phyloP scores from a whole-genome alignment of 768 basidiomycete species.

The Daedalea quercina region DNA sequence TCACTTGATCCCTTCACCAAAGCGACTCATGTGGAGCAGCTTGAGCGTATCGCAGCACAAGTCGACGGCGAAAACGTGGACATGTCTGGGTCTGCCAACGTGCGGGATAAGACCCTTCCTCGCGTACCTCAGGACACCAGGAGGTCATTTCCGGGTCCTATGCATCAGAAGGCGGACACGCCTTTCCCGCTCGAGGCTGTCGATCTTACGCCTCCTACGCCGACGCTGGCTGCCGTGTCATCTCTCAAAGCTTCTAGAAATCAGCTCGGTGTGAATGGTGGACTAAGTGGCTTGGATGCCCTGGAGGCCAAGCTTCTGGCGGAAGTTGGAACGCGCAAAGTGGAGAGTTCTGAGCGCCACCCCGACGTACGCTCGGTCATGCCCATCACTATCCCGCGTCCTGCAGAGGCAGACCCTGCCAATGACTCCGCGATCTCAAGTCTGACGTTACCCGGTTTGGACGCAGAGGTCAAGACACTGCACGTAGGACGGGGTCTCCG shows the following conservation, averaged over 20 bases:
- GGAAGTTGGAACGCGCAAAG: conserved; percentile 64
- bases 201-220: conserved; percentile 19
- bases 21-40: conserved; percentile 47
- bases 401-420: conserved; percentile 17
- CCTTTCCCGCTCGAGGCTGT: conserved; percentile 21
- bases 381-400: conserved; percentile 32
- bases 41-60: conserved; percentile 70
- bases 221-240: conserved; percentile 24
- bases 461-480: conserved; percentile 16
- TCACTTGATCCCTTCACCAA: conserved; percentile 33
- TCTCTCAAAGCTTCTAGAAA: conserved; percentile 21
- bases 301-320: conserved; percentile 61
- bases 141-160: conserved; percentile 10
- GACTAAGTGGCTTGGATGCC: conserved; percentile 57
- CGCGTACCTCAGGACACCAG: conserved; percentile 43
- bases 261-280: conserved; percentile 3
- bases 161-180: conserved; percentile 25
- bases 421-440: conserved; percentile 46
- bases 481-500: conserved; percentile 2
- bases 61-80: conserved; percentile 28
- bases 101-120: conserved; percentile 53
- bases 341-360: conserved; percentile 19
- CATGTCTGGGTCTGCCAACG: conserved; percentile 16
- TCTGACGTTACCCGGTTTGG: conserved; percentile 31
- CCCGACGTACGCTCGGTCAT: conserved; percentile 32